Conservation (phyloP, 139 green algal species). For the Pleodorina starrii region DNA sequence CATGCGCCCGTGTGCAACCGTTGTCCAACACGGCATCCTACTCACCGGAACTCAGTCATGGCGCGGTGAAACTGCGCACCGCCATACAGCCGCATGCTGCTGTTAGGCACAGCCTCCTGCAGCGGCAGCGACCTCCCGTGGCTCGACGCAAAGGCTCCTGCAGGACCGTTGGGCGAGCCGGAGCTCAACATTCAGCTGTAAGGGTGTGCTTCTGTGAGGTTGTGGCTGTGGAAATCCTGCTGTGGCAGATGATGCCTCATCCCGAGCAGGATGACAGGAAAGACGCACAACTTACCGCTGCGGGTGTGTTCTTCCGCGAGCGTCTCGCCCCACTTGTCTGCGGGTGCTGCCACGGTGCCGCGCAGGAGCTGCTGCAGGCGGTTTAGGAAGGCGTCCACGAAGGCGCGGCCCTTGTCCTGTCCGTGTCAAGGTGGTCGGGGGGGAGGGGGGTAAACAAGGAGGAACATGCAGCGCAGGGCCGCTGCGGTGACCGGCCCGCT, state of each 20-base stretch:
- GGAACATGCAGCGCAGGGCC: too few species aligned
- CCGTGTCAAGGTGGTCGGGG: neutral
- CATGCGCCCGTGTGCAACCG: too few species aligned
- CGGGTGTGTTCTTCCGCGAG: constrained; percentile 93
- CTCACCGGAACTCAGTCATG: constrained; percentile 88
- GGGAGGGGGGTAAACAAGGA: too few species aligned
- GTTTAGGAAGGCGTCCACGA: constrained; percentile 88
- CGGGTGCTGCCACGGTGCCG: constrained; percentile 85
- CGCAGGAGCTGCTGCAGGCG: constrained; percentile 87
- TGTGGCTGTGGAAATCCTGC: too few species aligned
- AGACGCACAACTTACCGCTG: constrained; percentile 80
- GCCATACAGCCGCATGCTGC: constrained; percentile 95
- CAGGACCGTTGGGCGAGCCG: too few species aligned
- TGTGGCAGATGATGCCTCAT: too few species aligned
- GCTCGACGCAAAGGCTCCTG: constrained; percentile 83
- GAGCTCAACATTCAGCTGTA: too few species aligned
- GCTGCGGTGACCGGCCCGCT: too few species aligned
- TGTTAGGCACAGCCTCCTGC: constrained; percentile 82
- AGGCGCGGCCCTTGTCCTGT: constrained; percentile 83
- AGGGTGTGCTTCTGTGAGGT: too few species aligned
- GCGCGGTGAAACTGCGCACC: constrained; percentile 96
- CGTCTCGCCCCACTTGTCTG: constrained; percentile 94
- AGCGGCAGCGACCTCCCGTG: constrained; percentile 73
- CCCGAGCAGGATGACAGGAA: too few species aligned
- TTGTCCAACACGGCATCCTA: neutral